phyloP scores from a whole-genome alignment of 2,329 filamentous ascomycete species.

The Colletotrichum agaves region DNA sequence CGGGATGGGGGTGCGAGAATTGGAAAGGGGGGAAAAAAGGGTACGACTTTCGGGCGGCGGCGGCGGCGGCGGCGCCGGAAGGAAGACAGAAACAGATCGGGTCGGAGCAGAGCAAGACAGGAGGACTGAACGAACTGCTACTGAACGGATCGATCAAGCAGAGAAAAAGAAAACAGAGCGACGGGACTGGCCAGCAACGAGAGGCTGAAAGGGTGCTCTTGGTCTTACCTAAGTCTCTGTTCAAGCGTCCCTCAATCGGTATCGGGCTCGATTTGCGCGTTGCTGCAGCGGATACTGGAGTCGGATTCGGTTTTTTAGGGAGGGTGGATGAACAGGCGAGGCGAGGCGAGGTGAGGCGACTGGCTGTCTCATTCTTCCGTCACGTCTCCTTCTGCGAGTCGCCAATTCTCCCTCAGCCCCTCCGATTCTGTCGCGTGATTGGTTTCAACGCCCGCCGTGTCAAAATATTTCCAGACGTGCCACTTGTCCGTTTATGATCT shows the following conservation, averaged over 20 bases:
- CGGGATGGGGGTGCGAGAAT: slow-evolving; percentile 42
- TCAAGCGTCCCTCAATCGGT: slow-evolving; percentile 1
- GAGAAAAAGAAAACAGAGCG: background rate
- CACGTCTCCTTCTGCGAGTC: background rate
- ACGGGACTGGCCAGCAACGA: slow-evolving; percentile 15
- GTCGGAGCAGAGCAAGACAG: slow-evolving; percentile 37
- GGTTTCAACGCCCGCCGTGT: slow-evolving; percentile 29
- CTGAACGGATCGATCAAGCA: background rate
- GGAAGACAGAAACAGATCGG: slow-evolving; percentile 48
- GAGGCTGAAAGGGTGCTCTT: slow-evolving; percentile 8
- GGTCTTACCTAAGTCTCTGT: slow-evolving; percentile 31
- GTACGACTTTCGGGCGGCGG: slow-evolving; percentile 35
- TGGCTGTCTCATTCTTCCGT: background rate
- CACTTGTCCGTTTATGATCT: slow-evolving; percentile 15
- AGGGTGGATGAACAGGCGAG: slow-evolving; percentile 17
- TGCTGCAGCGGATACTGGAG: slow-evolving; percentile 28
- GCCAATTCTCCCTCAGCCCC: slow-evolving; percentile 13
- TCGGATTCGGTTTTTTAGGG: background rate
- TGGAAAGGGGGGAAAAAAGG: slow-evolving; percentile 35
- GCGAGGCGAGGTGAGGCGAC: slow-evolving; percentile 5
- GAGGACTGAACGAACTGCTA: background rate
- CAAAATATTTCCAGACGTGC: slow-evolving; percentile 7
- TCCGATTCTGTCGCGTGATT: slow-evolving; percentile 19
- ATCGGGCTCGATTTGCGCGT: slow-evolving; percentile 13
- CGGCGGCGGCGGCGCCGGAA: slow-evolving; percentile 17